Percentiles rank a stretch among this genome's conserved stretches.
Evolutionary conservation across 1,284 basidiomycete genomes (phyloP).

Genomic region (Puccinia horiana): DNA sequence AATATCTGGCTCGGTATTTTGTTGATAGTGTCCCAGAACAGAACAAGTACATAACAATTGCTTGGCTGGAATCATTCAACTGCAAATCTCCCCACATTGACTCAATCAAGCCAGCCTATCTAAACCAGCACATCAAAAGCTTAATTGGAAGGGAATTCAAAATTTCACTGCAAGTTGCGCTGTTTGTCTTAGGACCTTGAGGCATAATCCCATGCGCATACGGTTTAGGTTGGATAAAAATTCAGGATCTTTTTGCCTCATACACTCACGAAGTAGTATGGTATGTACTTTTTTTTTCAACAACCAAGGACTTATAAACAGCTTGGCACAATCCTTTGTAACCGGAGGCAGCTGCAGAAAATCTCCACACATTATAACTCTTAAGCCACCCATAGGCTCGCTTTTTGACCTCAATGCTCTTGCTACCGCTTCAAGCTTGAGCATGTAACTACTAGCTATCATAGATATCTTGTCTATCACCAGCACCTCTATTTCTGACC

Average conservation of each 20-base stretch:
- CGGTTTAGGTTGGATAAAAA: background rate
- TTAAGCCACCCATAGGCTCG: background rate
- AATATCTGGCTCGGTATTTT: constrained; percentile 60
- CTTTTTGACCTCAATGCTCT: background rate
- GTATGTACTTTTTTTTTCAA: background rate
- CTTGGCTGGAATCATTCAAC: background rate
- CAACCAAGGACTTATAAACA: background rate
- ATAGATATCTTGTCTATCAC: background rate
- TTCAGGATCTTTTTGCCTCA: background rate
- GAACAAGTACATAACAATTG: constrained; percentile 52
- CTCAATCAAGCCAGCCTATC: too few species aligned
- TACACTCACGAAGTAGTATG: background rate
- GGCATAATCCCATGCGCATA: background rate
- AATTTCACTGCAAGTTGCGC: background rate
- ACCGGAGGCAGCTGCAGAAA: constrained; percentile 3
- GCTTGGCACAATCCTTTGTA: background rate
- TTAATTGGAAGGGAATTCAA: too few species aligned
- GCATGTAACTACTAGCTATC: background rate
- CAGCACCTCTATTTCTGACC: too few species aligned
- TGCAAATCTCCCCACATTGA: too few species aligned
- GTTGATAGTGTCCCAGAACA: constrained; percentile 52
- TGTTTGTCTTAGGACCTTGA: background rate
- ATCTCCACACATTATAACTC: background rate
- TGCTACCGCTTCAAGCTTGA: background rate
- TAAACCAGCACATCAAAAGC: too few species aligned